These are phyloP conservation scores for Mentha longifolia DNA, from an alignment of 257 asterid genomes.

Conservation along the genomic window DNA sequence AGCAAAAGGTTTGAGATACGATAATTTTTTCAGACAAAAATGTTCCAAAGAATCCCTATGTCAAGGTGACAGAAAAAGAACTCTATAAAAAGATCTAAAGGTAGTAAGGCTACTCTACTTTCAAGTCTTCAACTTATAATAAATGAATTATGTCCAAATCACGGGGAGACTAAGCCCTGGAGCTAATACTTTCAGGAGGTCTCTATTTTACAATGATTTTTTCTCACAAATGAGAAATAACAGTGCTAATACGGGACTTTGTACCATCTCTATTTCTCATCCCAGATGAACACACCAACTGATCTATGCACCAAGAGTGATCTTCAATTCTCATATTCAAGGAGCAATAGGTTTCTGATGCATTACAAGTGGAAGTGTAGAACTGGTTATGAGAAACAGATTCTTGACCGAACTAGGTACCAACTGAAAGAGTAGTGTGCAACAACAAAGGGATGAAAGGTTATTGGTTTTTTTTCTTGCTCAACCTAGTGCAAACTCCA, in stretches of 20 bases:
- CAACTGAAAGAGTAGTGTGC: not conserved
- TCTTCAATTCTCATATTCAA: not conserved
- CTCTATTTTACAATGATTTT: constrained; percentile 18
- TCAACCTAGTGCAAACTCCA: not conserved
- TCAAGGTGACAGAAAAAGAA: not conserved
- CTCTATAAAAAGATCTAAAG: not conserved
- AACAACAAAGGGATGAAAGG: not conserved
- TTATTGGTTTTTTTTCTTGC: not conserved
- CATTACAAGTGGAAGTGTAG: not conserved
- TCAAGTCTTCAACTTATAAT: not conserved
- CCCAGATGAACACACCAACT: not conserved
- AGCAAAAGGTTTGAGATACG: constrained; percentile 5
- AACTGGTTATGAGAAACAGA: not conserved
- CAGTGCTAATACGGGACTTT: not conserved
- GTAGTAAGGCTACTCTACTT: not conserved
- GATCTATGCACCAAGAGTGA: not conserved
- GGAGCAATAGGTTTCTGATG: not conserved
- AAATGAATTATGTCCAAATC: not conserved
- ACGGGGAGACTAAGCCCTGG: not conserved
- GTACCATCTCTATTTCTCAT: constrained; percentile 7
- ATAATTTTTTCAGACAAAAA: not conserved
- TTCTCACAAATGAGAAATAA: not conserved
- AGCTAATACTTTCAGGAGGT: constrained; percentile 1
- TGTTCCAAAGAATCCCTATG: not conserved
- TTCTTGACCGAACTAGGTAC: not conserved